Evolutionary conservation across 1,284 basidiomycete genomes (phyloP).

Genomic region (Ustilago nuda): DNA sequence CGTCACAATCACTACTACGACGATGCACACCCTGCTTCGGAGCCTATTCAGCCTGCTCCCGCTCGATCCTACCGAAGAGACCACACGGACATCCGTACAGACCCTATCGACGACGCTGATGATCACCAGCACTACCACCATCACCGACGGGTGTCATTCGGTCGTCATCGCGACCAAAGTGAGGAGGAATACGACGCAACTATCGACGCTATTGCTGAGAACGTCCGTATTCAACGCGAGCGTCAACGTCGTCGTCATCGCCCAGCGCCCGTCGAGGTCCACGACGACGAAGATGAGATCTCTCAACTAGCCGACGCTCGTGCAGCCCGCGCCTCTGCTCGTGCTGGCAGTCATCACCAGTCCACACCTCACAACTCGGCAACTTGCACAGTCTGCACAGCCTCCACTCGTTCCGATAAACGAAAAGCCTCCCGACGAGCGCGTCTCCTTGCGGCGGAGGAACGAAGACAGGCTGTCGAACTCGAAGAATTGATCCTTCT

Average conservation of each 20-base stretch:
- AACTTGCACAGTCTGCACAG: conserved; percentile 45
- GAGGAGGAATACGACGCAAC: conserved; percentile 45
- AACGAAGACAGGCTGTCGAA: conserved; percentile 19
- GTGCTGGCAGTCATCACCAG: not conserved
- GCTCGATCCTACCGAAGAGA: conserved; percentile 2
- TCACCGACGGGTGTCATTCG: conserved; percentile 27
- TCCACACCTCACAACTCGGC: conserved; percentile 25
- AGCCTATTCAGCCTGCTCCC: conserved; percentile 21
- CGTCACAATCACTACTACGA: conserved; percentile 15
- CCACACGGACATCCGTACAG: conserved; percentile 25
- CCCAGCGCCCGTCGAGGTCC: not conserved
- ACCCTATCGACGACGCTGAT: conserved; percentile 23
- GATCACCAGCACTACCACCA: conserved; percentile 21
- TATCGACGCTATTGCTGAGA: conserved; percentile 42
- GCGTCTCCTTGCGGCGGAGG: conserved; percentile 25
- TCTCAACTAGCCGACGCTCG: conserved; percentile 44
- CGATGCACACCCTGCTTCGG: conserved; percentile 36
- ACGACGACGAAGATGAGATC: conserved; percentile 49
- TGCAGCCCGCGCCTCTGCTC: conserved; percentile 27
- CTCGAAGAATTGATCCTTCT: conserved; percentile 45
- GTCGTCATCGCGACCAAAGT: conserved; percentile 7
- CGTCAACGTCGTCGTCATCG: conserved; percentile 16
- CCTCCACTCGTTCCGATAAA: conserved; percentile 14
- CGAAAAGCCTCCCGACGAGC: conserved; percentile 32
- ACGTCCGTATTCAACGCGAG: conserved; percentile 29